Evolutionary conservation across 768 basidiomycete species (phyloP).

Genomic region (Mycena polygramma): DNA sequence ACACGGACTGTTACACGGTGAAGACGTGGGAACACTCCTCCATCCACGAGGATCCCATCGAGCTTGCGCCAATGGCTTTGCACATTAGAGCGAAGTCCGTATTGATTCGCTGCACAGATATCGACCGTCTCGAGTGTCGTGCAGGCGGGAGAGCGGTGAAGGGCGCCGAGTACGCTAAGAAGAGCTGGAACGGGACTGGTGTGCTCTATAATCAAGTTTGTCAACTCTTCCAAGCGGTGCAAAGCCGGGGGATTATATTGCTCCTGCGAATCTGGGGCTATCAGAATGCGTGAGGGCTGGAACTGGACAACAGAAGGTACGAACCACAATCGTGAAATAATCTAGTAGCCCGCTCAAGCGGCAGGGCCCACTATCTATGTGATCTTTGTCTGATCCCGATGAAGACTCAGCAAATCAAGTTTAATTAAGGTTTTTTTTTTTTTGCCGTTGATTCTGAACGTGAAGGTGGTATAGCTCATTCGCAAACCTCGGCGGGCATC

Average conservation of each 20-base stretch:
- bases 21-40: neutral
- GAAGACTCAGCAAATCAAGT: too few species aligned
- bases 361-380: too few species aligned
- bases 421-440: too few species aligned
- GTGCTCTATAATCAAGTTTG: neutral
- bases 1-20: neutral
- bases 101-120: neutral
- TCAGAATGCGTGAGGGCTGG: too few species aligned
- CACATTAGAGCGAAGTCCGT: neutral
- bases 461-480: too few species aligned
- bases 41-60: neutral
- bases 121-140: neutral
- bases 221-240: neutral
- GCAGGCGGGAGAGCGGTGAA: neutral
- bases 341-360: too few species aligned
- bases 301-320: too few species aligned
- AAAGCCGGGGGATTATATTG: neutral
- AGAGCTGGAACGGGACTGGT: neutral
- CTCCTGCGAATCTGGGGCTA: neutral
- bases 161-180: neutral
- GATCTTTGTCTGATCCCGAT: too few species aligned
- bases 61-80: neutral
- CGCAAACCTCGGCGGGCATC: too few species aligned
- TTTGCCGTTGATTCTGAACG: too few species aligned
- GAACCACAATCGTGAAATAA: too few species aligned